Base-by-base conservation (phyloP, 202 grass and related monocot species). In the Dendrocalamus latiflorus region DNA sequence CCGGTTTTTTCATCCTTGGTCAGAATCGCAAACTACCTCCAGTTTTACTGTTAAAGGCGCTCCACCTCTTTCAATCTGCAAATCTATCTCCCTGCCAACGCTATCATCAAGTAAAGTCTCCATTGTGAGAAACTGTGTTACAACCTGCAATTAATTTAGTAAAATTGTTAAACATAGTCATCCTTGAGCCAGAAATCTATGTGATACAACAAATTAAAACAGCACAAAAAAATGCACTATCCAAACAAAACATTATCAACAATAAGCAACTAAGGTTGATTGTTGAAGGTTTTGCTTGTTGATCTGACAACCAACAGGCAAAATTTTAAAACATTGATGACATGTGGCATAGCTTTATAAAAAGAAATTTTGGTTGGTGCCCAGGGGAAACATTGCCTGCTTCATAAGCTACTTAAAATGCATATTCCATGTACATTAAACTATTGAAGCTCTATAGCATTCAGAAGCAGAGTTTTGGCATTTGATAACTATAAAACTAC, bases 51-150 rank as follows among this genome's bases (percentile, higher is more conserved):
- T 88, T 73, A 90, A 87, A 26, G 93, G 61, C 33, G 65, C 50
- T 82, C 96, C 96, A 83, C 93, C 96, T 90, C 96, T 95, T 93
- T 99, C 93, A 28, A 99, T 90, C 70, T 87, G 71, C 77, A 99
- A 78, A 90, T 93, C 78, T 76, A 99, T 89, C 79, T 92, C 91
- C 59, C 43, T 75, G 20, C 90, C 78, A 75, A 99, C 89, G 5
- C 78, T 93, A 51, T 90, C 81, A 88, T 99, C 96, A 88, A 99
- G 91, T 90, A 95, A 89, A 37, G 85, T 95, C 83, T 99, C 96
- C 87, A 99, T 58, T 83, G 51, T 83, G 66, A 99, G 93, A 89
- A 99, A 99, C 78, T 99, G 96, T 20, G 96, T 99, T 74, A 99
- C 79, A 88, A 95, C 96, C 96, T 99, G 89, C 76, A 86, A 54